These are phyloP conservation scores for Periconia digitata DNA, from an alignment of 2,329 filamentous ascomycete species.

Conservation along the genomic window DNA sequence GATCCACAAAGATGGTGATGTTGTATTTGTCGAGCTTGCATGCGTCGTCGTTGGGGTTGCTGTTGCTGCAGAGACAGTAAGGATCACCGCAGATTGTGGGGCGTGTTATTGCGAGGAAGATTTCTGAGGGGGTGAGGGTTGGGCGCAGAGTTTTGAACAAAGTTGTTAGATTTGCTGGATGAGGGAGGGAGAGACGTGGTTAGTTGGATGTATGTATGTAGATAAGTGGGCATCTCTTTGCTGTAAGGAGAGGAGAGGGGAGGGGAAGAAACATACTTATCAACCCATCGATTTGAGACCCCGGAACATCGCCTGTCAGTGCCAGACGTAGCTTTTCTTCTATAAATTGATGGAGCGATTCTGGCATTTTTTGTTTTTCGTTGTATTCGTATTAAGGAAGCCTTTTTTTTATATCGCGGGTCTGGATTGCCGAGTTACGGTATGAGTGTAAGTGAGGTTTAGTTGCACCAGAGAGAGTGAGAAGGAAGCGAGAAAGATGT, in stretches of 20 bases:
- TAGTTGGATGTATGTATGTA: background rate
- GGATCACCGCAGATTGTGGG: conserved; percentile 5
- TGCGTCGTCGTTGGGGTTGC: too few species aligned
- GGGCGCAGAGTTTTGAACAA: conserved; percentile 7
- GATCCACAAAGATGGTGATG: conserved; percentile 7
- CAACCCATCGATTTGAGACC: conserved; percentile 4
- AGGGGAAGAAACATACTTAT: background rate
- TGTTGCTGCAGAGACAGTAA: conserved; percentile 7
- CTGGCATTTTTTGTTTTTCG: background rate
- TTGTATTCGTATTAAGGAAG: background rate
- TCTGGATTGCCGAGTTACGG: too few species aligned
- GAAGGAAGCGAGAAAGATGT: too few species aligned
- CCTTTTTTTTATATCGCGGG: too few species aligned
- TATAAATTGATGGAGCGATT: conserved; percentile 2
- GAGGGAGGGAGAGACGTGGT: background rate
- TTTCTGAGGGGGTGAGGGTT: conserved; percentile 1
- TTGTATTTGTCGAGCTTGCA: conserved; percentile 4
- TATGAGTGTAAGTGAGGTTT: too few species aligned
- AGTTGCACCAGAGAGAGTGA: too few species aligned
- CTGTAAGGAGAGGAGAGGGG: background rate
- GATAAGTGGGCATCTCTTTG: background rate
- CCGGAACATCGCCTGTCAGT: conserved; percentile 4
- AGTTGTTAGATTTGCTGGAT: conserved; percentile 3
- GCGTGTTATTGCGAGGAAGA: conserved; percentile 8
- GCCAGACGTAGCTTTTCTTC: conserved; percentile 7